Conservation (phyloP, 2,329 filamentous ascomycete genomes). For the Plenodomus tracheiphilus region DNA sequence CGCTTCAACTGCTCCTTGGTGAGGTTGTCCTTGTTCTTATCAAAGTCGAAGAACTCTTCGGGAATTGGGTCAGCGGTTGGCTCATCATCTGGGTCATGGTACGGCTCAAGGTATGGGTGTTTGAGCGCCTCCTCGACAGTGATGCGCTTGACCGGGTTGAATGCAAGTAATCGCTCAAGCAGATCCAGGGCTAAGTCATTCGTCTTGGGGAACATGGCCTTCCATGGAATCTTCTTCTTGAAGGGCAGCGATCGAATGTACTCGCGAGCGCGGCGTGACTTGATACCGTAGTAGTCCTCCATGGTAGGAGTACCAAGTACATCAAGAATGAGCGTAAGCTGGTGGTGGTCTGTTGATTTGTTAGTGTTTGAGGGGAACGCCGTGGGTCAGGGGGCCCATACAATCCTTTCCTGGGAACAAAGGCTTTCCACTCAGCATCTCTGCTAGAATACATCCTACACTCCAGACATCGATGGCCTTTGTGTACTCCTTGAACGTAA, state of each 20-base stretch:
- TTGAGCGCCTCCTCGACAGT: conserved; percentile 96
- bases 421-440: conserved; percentile 98
- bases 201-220: conserved; percentile 97
- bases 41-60: conserved; percentile 99
- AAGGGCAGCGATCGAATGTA: conserved; percentile 98
- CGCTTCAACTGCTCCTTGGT: conserved; percentile 98
- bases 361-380: conserved; percentile 4
- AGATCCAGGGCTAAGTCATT: conserved; percentile 94
- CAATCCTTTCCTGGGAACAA: conserved; percentile 98
- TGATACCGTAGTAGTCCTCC: conserved; percentile 99
- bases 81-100: conserved; percentile 98
- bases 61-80: conserved; percentile 95
- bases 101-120: conserved; percentile 97
- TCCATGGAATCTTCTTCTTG: conserved; percentile 99
- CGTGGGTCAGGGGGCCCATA: conserved; percentile 51
- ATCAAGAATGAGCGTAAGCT: conserved; percentile 94
- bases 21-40: conserved; percentile 98
- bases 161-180: conserved; percentile 91
- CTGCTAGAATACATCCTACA: conserved; percentile 94
- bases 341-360: conserved; percentile 77
- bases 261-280: conserved; percentile 93
- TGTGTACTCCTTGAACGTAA: conserved; percentile 99
- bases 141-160: conserved; percentile 98
- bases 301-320: conserved; percentile 97
- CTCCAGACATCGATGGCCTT: conserved; percentile 99